Base-by-base conservation (phyloP, 345 rosid genomes). In the Stellera chamaejasme region DNA sequence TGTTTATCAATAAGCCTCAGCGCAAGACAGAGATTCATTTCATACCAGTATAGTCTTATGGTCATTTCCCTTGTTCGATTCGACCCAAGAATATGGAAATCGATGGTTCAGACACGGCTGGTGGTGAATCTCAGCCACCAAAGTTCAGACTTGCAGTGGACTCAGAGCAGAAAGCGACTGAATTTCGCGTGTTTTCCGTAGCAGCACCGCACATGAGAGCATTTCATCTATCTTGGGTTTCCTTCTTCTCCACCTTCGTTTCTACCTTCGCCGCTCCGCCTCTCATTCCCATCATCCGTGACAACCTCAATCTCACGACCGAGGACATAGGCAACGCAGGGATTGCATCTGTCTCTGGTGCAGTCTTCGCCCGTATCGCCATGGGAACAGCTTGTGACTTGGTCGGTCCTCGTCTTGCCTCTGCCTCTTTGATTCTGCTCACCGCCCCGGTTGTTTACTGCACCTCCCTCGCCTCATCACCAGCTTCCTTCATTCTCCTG, bases 201-300 rank as follows among this genome's bases (percentile, higher is more conserved):
- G 82, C 90, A 9, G 79, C 64, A 25, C 96, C 96, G 4, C 97
- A 90, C 69, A 90, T 87, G 97, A 62, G 88, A 55, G 85, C 97
- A 25, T 87, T 90, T 59, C 93, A 90, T 56, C 81, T 90, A 32
- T 84, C 96, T 1, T 90, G 97, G 97, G 45, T 87, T 1, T 89
- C 93, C 16, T 90, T 87, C 76, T 84, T 90, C 54, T 48, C 93
- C 13, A 87, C 96, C 45, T 90, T 90, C 43, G 90, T 90, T 13
- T 87, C 97, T 60, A 81, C 87, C 32, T 90, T 90, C 52, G 96
- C 96, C 1, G 90, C 93, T 46, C 96, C 97, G 0, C 96, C 97
- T 6, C 82, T 90, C n/a, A 52, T 90, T 56, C 97, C 97, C 0
- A 61, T 90, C 61, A 84, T 90, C 50, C 86, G 93, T 0, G 97